Evolutionary conservation across 169 alveolate genomes (phyloP), one percentile per base, ranked within the genome.

Genomic region (Eimeria nieschulzi): DNA sequence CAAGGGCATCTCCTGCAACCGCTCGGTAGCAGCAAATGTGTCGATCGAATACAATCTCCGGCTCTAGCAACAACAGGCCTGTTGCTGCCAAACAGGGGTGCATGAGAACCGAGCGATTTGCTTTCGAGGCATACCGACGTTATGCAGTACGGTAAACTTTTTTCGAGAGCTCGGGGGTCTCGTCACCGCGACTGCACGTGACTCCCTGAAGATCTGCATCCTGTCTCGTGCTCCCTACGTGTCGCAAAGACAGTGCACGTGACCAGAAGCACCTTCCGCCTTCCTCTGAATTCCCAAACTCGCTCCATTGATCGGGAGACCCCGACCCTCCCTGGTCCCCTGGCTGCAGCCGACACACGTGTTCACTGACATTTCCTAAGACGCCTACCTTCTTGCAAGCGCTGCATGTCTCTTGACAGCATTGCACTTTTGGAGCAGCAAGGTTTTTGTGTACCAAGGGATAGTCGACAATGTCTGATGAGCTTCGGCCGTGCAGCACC

Each of bases 101-200:
- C 56, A 54, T 19, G 1, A 51, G 23, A 54, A 21, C 5, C 8
- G 23, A 23, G 71, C 26, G 68, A 21, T 55, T 15, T 51, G 72
- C 86, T 78, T 26, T 33, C 46, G 46, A 59, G 68, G 68, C 68
- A 59, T 59, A 82, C 88, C 88, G 59, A 63, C 46, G 70, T 61
- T 82, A n/a, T 82, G 88, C 39, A 82, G 76, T 59, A 63, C 39
- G 10, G 25, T 82, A 75, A 17, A 61, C 54, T 61, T 82, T 23
- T 51, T 56, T 25, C n/a, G 76, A 66, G n/a, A 61, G 12, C 63
- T 78, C 5, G 55, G 23, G 55, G 72, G 72, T 23, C 19, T 54
- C 56, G 86, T 12, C 54, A 9, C 26, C 12, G 86, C 54, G 26
- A 23, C 17, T 8, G 21, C 86, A 23, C 56, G 3, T 23, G 25